Evolutionary conservation across 2,329 filamentous ascomycete species (phyloP).

Genomic region (Diaporthe citriasiana): DNA sequence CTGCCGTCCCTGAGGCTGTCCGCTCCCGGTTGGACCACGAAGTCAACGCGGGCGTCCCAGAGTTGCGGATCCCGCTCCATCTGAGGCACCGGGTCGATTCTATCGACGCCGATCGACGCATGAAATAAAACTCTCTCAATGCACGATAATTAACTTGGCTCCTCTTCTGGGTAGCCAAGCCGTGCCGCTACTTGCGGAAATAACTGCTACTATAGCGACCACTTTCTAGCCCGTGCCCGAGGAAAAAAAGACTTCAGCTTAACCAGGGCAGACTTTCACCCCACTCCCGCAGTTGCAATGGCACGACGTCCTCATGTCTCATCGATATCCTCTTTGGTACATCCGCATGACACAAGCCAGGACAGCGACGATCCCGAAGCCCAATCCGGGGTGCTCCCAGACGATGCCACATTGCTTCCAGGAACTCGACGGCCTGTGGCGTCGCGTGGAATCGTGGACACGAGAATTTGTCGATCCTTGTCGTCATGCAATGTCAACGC

Average conservation of each 20-base stretch:
- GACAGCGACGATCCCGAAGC: slow-evolving; percentile 20
- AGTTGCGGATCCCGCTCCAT: slow-evolving; percentile 27
- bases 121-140: slow-evolving; percentile 20
- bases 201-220: slow-evolving; percentile 27
- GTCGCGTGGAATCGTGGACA: slow-evolving; percentile 34
- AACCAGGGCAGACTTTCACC: background rate
- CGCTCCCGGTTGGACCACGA: slow-evolving; percentile 15
- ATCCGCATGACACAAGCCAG: slow-evolving; percentile 33
- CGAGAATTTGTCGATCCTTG: slow-evolving; percentile 34
- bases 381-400: slow-evolving; percentile 24
- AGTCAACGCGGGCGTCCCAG: slow-evolving; percentile 32
- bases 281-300: slow-evolving; percentile 16
- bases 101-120: slow-evolving; percentile 33
- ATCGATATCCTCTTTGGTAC: slow-evolving; percentile 22
- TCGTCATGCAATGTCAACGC: slow-evolving; percentile 36
- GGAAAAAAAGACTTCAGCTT: background rate
- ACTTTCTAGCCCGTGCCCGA: slow-evolving; percentile 13
- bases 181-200: slow-evolving; percentile 21
- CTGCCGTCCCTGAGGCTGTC: slow-evolving; percentile 28
- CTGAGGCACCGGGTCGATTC: slow-evolving; percentile 25
- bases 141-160: background rate
- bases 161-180: slow-evolving; percentile 9
- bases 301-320: slow-evolving; percentile 27
- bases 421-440: slow-evolving; percentile 25
- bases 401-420: slow-evolving; percentile 33